Base-by-base conservation (phyloP, 2,329 filamentous ascomycete species). In the Boeremia exigua region DNA sequence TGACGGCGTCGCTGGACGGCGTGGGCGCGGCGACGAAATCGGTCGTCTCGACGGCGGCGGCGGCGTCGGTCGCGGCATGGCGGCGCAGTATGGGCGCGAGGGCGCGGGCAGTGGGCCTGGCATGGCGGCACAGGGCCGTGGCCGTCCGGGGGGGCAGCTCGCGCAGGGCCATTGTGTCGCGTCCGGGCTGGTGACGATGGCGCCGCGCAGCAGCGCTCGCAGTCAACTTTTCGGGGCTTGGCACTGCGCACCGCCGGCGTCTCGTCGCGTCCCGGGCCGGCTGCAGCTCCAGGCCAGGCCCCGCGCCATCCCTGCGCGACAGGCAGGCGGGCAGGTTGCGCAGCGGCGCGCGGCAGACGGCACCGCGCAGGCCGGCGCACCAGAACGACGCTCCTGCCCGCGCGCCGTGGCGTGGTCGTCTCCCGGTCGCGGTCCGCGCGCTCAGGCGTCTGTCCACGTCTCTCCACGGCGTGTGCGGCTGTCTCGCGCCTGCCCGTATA, bases 41-140 rank as follows among this genome's bases (percentile, higher is more conserved):
- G 12, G 73, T 71, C 15, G 77, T 66, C 63, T 85, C 82, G 23
- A 84, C 72, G 7, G 83, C 80, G 8, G 75, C 60, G 32, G 75
- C 60, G 54, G 79, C 72, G 44, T 78, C 69, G 48, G 77, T 72
- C 48, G 80, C 81, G 71, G 75, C 78, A 78, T 81, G 76, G 77
- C 81, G 81, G 63, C 74, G 71, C 54, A 62, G 72, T 43, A 59
- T 51, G 17, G 70, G 67, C 19, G 45, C 60, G 39, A 58, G 29
- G 11, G 64, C 58, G 43, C 53, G 48, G n/a, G 70, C 15, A 23
- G 56, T 58, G 9, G 70, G 71, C 25, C 71, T 56, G 27, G 59
- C 56, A 36, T 69, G 61, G 54, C 62, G 63, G 55, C 58, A 64
- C 25, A 75, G 29, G 46, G 59, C 67, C 15, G 63, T 59, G 5